Evolutionary conservation across 768 basidiomycete genomes (phyloP).

Genomic region (Hericium rajendrae): DNA sequence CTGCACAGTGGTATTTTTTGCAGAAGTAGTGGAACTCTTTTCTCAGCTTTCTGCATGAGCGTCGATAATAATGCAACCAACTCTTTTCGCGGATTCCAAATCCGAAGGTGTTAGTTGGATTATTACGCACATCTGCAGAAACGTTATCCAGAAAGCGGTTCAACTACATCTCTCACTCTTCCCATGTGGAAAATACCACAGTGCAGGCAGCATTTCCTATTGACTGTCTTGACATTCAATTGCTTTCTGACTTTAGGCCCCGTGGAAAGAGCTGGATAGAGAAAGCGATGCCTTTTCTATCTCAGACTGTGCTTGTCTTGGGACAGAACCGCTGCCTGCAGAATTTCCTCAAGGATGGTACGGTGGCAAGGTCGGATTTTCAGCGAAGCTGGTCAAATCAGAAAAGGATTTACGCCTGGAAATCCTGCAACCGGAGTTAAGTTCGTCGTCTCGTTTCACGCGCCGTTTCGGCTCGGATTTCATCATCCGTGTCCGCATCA

Average conservation of each 20-base stretch:
- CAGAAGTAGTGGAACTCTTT: no score
- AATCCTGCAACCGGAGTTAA: constrained; percentile 40
- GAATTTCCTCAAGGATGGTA: constrained; percentile 36
- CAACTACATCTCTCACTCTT: no score
- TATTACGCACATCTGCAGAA: no score
- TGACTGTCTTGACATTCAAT: constrained; percentile 4
- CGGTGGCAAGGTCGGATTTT: constrained; percentile 52
- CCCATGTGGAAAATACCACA: no score
- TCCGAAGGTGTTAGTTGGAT: no score
- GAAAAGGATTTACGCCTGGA: constrained; percentile 24
- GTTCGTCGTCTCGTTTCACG: constrained; percentile 45
- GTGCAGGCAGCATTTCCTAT: no score
- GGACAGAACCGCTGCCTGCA: constrained; percentile 12
- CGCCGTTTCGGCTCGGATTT: constrained; percentile 57
- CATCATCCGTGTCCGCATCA: constrained; percentile 42
- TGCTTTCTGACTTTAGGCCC: constrained; percentile 29
- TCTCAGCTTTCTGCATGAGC: no score
- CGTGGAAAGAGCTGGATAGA: constrained; percentile 53
- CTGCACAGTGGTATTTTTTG: neutral
- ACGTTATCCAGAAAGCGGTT: no score
- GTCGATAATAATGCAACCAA: no score
- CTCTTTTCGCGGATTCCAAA: no score
- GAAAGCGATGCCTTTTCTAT: constrained; percentile 35
- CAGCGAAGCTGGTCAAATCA: constrained; percentile 24
- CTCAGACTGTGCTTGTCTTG: constrained; percentile 31